Evolutionary conservation across 805 yeast genomes (phyloP).

Genomic region (Cyberlindnera bimundalis): DNA sequence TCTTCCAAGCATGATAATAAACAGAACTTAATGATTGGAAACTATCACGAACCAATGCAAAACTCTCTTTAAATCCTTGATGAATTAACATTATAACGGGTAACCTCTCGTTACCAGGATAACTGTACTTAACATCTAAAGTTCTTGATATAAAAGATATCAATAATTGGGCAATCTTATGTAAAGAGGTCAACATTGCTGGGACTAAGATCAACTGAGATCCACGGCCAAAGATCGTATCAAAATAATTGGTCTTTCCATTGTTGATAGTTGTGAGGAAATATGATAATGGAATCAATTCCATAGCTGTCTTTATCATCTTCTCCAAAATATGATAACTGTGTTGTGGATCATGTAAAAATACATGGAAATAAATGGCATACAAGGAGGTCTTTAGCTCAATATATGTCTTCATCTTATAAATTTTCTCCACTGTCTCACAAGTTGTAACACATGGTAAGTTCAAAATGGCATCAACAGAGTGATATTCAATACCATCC

Average conservation of each 20-base stretch:
- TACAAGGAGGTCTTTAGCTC: conserved; percentile 27
- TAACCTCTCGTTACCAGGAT: conserved; percentile 9
- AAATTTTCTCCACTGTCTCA: conserved; percentile 25
- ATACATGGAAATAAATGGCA: conserved; percentile 26
- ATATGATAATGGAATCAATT: conserved; percentile 24
- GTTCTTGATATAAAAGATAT: conserved; percentile 27
- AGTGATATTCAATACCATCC: conserved; percentile 28
- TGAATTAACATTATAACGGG: conserved; percentile 20
- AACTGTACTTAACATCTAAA: conserved; percentile 27
- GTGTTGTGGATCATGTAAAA: conserved; percentile 18
- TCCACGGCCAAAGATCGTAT: conserved; percentile 24
- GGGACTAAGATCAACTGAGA: conserved; percentile 26
- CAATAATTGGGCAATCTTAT: conserved; percentile 21
- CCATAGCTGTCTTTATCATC: conserved; percentile 20
- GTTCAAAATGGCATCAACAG: conserved; percentile 28
- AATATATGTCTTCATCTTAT: conserved; percentile 27
- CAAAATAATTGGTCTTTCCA: conserved; percentile 26
- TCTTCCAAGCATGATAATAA: conserved; percentile 65
- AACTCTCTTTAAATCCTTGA: conserved; percentile 26
- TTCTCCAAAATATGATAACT: conserved; percentile 13
- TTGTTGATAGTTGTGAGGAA: conserved; percentile 25
- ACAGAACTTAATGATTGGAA: conserved; percentile 45
- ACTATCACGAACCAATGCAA: conserved; percentile 31
- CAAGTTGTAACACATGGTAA: conserved; percentile 18
- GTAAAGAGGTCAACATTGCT: conserved; percentile 17